Conservation (phyloP, 2,329 filamentous ascomycete species). For the Talaromyces funiculosus region DNA sequence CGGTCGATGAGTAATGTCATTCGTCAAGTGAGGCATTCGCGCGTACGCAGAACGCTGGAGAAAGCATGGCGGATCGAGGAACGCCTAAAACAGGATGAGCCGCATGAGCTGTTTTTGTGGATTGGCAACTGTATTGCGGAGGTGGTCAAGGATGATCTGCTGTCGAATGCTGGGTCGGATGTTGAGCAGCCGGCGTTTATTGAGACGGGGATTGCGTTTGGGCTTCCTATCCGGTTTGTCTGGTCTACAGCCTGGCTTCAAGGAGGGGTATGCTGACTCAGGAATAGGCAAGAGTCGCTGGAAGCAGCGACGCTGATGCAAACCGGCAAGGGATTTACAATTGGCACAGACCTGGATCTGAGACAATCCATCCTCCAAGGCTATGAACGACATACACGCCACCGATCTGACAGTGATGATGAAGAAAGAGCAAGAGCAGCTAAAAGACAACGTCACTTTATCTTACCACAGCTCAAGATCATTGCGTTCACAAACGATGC, state of each 20-base stretch:
- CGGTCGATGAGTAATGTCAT: conserved; percentile 13
- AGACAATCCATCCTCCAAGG: conserved; percentile 12
- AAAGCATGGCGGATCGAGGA: conserved; percentile 15
- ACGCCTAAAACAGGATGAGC: conserved; percentile 11
- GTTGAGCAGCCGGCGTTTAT: conserved; percentile 10
- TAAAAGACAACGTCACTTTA: conserved; percentile 11
- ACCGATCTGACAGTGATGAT: background rate
- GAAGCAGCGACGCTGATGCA: conserved; percentile 14
- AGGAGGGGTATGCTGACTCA: background rate
- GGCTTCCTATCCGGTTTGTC: conserved; percentile 11
- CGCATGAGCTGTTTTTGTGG: conserved; percentile 14
- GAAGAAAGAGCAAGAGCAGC: background rate
- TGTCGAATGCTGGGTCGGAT: conserved; percentile 5
- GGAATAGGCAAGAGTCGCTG: conserved; percentile 11
- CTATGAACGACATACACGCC: conserved; percentile 13
- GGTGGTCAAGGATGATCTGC: conserved; percentile 14
- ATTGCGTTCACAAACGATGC: conserved; percentile 14
- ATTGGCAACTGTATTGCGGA: conserved; percentile 15
- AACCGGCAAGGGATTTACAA: conserved; percentile 14
- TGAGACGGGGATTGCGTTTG: conserved; percentile 15
- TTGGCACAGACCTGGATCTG: conserved; percentile 13
- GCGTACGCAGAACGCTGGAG: conserved; percentile 9
- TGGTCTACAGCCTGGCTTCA: background rate
- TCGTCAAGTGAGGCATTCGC: conserved; percentile 10
- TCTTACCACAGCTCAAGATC: conserved; percentile 11